phyloP scores from a whole-genome alignment of 2,329 filamentous ascomycete genomes.

The Penicillium sp. region DNA sequence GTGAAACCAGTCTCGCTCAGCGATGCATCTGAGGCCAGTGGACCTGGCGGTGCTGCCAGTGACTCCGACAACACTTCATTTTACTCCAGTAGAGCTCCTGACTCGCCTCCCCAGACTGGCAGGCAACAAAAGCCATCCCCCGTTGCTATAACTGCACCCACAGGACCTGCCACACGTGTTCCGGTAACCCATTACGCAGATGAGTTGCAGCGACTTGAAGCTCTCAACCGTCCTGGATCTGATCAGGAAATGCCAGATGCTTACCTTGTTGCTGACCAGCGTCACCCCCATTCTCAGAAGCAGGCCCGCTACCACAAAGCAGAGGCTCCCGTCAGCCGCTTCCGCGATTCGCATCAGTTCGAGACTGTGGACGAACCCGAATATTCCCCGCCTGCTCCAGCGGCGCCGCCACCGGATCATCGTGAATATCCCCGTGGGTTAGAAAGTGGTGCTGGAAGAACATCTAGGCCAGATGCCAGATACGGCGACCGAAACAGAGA shows the following conservation, averaged over 20 bases:
- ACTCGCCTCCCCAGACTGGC: slow-evolving; percentile 59
- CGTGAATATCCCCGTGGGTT: slow-evolving; percentile 27
- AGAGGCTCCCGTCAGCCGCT: slow-evolving; percentile 19
- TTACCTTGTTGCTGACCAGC: slow-evolving; percentile 41
- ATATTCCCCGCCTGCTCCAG: slow-evolving; percentile 48
- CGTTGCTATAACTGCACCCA: slow-evolving; percentile 29
- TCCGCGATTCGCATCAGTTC: slow-evolving; percentile 25
- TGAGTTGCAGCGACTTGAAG: slow-evolving; percentile 39
- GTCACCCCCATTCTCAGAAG: slow-evolving; percentile 30
- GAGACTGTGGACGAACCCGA: slow-evolving; percentile 47
- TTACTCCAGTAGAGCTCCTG: slow-evolving; percentile 86
- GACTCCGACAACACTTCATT: slow-evolving; percentile 93
- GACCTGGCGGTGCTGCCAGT: slow-evolving; percentile 60
- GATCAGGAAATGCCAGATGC: slow-evolving; percentile 41
- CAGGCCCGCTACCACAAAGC: slow-evolving; percentile 26
- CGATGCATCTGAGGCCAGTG: slow-evolving; percentile 53
- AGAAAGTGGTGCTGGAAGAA: slow-evolving; percentile 33
- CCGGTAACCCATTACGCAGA: slow-evolving; percentile 35
- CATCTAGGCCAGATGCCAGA: slow-evolving; percentile 40
- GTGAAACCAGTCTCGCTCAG: slow-evolving; percentile 66
- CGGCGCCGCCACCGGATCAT: slow-evolving; percentile 32
- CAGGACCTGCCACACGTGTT: slow-evolving; percentile 34
- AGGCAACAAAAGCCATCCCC: slow-evolving; percentile 33
- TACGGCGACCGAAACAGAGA: slow-evolving; percentile 42
- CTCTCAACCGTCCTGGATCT: slow-evolving; percentile 36